Evolutionary conservation across 352 stramenopile species (phyloP).

Genomic region (Phytophthora chlamydospora): DNA sequence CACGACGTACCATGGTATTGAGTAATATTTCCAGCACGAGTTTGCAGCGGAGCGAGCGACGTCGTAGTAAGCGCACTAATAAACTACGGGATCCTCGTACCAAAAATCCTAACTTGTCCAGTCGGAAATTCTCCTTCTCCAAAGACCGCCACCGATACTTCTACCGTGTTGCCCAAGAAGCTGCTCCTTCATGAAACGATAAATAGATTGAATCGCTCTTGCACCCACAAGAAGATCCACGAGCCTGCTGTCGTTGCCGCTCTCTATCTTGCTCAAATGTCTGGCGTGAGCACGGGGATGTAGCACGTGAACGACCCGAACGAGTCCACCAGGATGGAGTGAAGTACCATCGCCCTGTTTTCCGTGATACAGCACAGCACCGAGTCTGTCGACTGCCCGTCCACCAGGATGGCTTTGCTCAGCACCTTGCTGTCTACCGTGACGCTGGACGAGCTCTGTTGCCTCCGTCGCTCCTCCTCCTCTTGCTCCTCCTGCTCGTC

Average conservation of each 20-base stretch:
- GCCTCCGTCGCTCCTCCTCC: constrained; percentile 24
- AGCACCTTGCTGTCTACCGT: constrained; percentile 82
- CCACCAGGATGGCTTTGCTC: constrained; percentile 76
- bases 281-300: constrained; percentile 73
- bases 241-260: too few relatives aligned
- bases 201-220: constrained; percentile 15
- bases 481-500: constrained; percentile 42
- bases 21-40: constrained; percentile 9
- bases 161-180: background rate
- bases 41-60: background rate
- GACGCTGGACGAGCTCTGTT: constrained; percentile 54
- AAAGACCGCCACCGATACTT: constrained; percentile 9
- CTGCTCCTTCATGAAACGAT: constrained; percentile 5
- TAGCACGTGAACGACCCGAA: constrained; percentile 89
- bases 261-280: constrained; percentile 40
- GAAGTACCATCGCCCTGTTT: constrained; percentile 76
- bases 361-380: constrained; percentile 88
- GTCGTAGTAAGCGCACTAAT: constrained; percentile 2
- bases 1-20: constrained; percentile 9
- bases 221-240: too few relatives aligned
- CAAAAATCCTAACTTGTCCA: constrained; percentile 12
- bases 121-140: background rate
- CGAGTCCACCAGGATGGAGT: constrained; percentile 75
- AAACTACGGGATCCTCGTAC: background rate
- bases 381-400: constrained; percentile 69